Percentiles rank a stretch among this genome's conserved stretches.
These are phyloP conservation scores for Collybia mongolica DNA, from an alignment of 768 basidiomycete genomes.

Conservation along the genomic window DNA sequence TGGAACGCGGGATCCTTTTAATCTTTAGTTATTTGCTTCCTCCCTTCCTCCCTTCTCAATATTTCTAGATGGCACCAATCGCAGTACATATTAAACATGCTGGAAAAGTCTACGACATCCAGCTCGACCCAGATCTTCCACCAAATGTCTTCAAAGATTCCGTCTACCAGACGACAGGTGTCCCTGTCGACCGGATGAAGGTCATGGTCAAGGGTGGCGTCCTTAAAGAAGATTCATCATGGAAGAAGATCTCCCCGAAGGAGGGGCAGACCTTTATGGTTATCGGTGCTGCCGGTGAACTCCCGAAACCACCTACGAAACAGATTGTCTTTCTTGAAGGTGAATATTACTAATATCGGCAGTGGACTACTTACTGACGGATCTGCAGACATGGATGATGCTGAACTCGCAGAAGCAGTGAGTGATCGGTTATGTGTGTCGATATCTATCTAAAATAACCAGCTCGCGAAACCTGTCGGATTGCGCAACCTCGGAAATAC, in stretches of 20 bases:
- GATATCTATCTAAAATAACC: conserved; percentile 5
- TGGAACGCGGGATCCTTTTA: conserved; percentile 20
- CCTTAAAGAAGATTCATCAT: conserved; percentile 88
- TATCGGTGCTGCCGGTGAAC: conserved; percentile 89
- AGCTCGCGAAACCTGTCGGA: conserved; percentile 83
- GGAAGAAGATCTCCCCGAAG: conserved; percentile 84
- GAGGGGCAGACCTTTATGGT: conserved; percentile 88
- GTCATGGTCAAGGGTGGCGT: conserved; percentile 93
- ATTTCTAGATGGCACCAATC: conserved; percentile 56
- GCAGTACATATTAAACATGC: conserved; percentile 88
- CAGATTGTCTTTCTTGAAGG: conserved; percentile 86
- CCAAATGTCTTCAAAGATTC: conserved; percentile 78
- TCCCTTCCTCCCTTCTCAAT: not conserved
- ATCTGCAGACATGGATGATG: conserved; percentile 77
- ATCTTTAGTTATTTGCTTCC: conserved; percentile 3
- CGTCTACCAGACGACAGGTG: conserved; percentile 79
- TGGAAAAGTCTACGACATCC: conserved; percentile 72
- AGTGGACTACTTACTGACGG: not conserved
- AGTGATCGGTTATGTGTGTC: conserved; percentile 19
- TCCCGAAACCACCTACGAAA: conserved; percentile 83
- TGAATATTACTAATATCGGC: conserved; percentile 22
- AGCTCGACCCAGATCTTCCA: conserved; percentile 71
- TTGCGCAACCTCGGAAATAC: conserved; percentile 90
- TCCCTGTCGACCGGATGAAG: conserved; percentile 93
- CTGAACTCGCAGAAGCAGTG: conserved; percentile 78